Conservation (phyloP, 2,329 filamentous ascomycete genomes). For the Metarhizium anisopliae region DNA sequence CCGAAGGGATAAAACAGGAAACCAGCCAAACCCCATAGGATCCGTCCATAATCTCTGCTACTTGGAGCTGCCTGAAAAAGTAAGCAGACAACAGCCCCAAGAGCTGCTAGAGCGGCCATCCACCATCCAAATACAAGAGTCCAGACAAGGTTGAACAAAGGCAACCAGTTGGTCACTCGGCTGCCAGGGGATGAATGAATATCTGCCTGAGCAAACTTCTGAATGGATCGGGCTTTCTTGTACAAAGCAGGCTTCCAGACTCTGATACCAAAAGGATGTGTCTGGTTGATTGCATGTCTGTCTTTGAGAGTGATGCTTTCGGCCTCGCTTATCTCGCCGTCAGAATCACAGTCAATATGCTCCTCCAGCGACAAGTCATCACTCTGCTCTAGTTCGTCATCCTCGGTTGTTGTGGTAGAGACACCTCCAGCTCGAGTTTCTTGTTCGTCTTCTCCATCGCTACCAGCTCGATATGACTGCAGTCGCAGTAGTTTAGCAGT, state of each 20-base stretch:
- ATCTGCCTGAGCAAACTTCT: slow-evolving; percentile 91
- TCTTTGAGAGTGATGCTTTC: no score
- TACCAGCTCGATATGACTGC: slow-evolving; percentile 24
- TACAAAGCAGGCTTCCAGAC: no score
- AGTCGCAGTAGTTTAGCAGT: slow-evolving; percentile 29
- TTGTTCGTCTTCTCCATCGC: slow-evolving; percentile 15
- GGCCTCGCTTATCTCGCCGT: slow-evolving; percentile 73
- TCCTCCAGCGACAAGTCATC: slow-evolving; percentile 37
- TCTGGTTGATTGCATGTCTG: no score
- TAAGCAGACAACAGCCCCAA: slow-evolving; percentile 71
- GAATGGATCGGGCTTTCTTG: slow-evolving; percentile 94
- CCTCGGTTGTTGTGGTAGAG: slow-evolving; percentile 10
- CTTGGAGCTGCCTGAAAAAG: slow-evolving; percentile 71
- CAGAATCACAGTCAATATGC: slow-evolving; percentile 53
- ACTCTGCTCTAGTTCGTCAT: slow-evolving; percentile 15
- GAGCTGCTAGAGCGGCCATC: slow-evolving; percentile 68
- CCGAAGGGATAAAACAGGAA: slow-evolving; percentile 97
- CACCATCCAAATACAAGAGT: slow-evolving; percentile 93
- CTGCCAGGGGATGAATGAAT: slow-evolving; percentile 92
- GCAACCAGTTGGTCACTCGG: slow-evolving; percentile 72
- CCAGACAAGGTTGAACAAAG: slow-evolving; percentile 86
- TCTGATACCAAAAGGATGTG: no score
- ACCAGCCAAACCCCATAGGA: slow-evolving; percentile 73
- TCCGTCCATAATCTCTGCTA: slow-evolving; percentile 73
- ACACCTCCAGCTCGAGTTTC: slow-evolving; percentile 6